These are phyloP conservation scores for Quercus ilex DNA, from an alignment of 306 rosid species.

Conservation along the genomic window DNA sequence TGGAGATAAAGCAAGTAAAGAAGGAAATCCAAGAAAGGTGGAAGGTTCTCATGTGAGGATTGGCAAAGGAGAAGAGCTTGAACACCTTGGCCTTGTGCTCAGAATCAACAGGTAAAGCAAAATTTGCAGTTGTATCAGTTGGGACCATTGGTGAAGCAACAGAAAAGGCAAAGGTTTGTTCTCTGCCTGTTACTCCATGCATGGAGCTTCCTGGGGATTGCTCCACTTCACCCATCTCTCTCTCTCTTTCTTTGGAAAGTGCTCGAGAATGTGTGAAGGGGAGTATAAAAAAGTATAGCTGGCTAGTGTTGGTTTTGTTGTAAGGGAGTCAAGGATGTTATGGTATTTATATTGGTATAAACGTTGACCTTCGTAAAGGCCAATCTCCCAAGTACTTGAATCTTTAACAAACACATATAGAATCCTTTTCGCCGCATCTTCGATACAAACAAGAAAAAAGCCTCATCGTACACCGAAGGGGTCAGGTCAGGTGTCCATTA, in stretches of 20 bases:
- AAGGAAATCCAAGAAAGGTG: conserved; percentile 94
- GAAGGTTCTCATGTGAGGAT: conserved; percentile 97
- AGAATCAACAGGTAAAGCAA: conserved; percentile 69
- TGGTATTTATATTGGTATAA: conserved; percentile 38
- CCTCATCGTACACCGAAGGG: conserved; percentile 65
- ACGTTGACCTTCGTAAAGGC: conserved; percentile 49
- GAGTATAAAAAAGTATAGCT: not conserved
- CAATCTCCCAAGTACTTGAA: conserved; percentile 23
- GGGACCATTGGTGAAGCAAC: conserved; percentile 76
- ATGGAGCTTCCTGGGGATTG: conserved; percentile 93
- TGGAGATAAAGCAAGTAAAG: conserved; percentile 84
- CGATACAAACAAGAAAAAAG: conserved; percentile 17
- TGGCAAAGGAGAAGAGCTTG: conserved; percentile 66
- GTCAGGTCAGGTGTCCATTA: conserved; percentile 31
- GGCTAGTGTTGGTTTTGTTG: conserved; percentile 3
- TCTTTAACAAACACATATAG: not conserved
- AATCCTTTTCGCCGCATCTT: conserved; percentile 58
- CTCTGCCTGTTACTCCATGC: conserved; percentile 91
- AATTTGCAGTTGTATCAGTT: conserved; percentile 60
- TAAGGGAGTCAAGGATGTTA: not conserved
- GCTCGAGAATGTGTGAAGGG: not conserved
- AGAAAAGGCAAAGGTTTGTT: conserved; percentile 57
- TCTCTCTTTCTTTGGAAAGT: not conserved
- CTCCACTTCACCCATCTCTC: conserved; percentile 34
- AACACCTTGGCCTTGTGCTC: conserved; percentile 80